These are phyloP conservation scores for Penicillium sp. DNA, from an alignment of 2,329 filamentous ascomycete species.

Conservation along the genomic window DNA sequence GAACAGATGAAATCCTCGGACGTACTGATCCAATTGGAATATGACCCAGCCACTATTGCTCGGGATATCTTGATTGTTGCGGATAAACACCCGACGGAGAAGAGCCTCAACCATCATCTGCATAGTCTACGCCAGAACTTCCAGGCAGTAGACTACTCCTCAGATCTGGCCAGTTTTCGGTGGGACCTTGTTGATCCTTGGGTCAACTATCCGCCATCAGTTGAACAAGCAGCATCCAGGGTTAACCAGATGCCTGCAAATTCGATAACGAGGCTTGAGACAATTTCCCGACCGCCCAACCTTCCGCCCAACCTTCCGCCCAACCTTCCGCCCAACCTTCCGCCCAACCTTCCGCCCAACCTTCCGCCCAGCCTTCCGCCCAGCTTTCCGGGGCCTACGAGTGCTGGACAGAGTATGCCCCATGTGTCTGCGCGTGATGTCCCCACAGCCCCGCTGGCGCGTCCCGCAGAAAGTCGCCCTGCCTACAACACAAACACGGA, in stretches of 20 bases:
- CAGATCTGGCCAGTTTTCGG: constrained; percentile 63
- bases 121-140: constrained; percentile 54
- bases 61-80: constrained; percentile 67
- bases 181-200: constrained; percentile 65
- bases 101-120: constrained; percentile 65
- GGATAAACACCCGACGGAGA: constrained; percentile 65
- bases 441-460: constrained; percentile 8
- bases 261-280: background rate
- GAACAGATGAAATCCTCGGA: constrained; percentile 51
- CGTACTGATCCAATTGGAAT: constrained; percentile 55
- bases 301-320: background rate
- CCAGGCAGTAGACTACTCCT: constrained; percentile 49
- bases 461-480: constrained; percentile 7
- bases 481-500: background rate
- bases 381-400: background rate
- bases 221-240: background rate
- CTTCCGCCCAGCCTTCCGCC: background rate
- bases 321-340: background rate
- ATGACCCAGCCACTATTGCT: constrained; percentile 67
- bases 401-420: background rate
- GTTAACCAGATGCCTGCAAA: background rate
- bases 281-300: background rate
- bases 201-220: background rate
- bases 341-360: background rate
- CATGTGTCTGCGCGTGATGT: constrained; percentile 12